Evolutionary conservation across 345 rosid species (phyloP), one percentile per base, ranked within the genome.

Genomic region (Cardamine chenopodiifolia): DNA sequence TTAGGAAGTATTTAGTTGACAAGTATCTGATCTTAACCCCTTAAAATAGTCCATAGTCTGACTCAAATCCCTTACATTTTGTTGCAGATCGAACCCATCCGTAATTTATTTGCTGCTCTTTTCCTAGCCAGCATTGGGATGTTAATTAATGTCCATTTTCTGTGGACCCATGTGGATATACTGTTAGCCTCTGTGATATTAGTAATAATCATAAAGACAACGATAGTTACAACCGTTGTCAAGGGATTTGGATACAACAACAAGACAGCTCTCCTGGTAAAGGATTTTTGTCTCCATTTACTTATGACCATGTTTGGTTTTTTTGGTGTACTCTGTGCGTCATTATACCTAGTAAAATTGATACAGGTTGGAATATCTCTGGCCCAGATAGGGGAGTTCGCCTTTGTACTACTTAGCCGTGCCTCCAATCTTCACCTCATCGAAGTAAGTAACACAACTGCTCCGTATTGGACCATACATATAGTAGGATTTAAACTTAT

Each of bases 101-200:
- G 96, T 56, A 91, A 91, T 62, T 79, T 91, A 73, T 91, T 91
- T 85, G 96, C 97, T 74, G 96, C 97, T 53, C 90, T 91, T 58
- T 91, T 91, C 86, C 89, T 91, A 71, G 88, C 97, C 71, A 91
- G 97, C 84, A 89, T 91, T 54, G 97, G 97, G 70, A 91, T 91
- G 97, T 76, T 91, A 80, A 77, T 91, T 61, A 83, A 91, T 75
- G 88, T 91, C 63, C 91, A 91, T 71, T 91, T 91, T 76, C 89
- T 91, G 55, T 91, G 97, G 97, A 88, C 82, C 57, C 97, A 91
- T 78, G 91, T 86, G 70, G 97, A 91, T 73, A 91, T 91, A 72
- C 82, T 91, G 75, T 79, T 91, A 47, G 96, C 97, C 53, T 84
- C 97, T 62, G 97, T 91, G n/a, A 69, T 91, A 62, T 79, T 88